Percentiles rank a stretch among this genome's conserved stretches.
These are phyloP conservation scores for Aspergillus sp. DNA, from an alignment of 2,329 filamentous ascomycete genomes.

Conservation along the genomic window DNA sequence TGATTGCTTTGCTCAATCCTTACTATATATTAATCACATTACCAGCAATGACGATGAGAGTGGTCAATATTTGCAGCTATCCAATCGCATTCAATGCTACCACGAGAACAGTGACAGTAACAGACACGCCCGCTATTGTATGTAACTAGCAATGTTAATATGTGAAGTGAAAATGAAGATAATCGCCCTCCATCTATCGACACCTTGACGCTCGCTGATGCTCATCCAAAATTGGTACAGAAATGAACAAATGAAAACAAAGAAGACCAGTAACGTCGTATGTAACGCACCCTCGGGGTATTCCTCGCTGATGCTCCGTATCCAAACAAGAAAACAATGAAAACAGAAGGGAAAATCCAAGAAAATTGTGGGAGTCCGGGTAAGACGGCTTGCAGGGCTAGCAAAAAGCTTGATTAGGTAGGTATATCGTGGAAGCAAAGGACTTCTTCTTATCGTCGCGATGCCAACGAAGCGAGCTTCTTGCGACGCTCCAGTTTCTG, in stretches of 20 bases:
- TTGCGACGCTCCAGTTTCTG: constrained; percentile 50
- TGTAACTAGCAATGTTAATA: neutral
- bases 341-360: constrained; percentile 6
- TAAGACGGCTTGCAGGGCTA: neutral
- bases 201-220: constrained; percentile 37
- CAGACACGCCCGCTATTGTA: neutral
- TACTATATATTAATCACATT: neutral
- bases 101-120: neutral
- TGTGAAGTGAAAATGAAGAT: constrained; percentile 17
- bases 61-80: neutral
- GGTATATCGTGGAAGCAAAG: neutral
- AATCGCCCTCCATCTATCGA: constrained; percentile 26
- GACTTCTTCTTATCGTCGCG: constrained; percentile 32
- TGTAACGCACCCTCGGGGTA: constrained; percentile 28
- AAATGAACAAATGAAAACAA: constrained; percentile 10
- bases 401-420: neutral
- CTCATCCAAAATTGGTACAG: constrained; percentile 22
- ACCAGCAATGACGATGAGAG: constrained; percentile 4
- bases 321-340: constrained; percentile 3
- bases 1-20: neutral
- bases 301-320: constrained; percentile 31
- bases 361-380: neutral
- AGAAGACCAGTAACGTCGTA: constrained; percentile 13
- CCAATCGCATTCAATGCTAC: neutral
- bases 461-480: constrained; percentile 43